Evolutionary conservation across 306 rosid genomes (phyloP), one percentile per base, ranked within the genome.

Genomic region (Ziziphus jujuba): DNA sequence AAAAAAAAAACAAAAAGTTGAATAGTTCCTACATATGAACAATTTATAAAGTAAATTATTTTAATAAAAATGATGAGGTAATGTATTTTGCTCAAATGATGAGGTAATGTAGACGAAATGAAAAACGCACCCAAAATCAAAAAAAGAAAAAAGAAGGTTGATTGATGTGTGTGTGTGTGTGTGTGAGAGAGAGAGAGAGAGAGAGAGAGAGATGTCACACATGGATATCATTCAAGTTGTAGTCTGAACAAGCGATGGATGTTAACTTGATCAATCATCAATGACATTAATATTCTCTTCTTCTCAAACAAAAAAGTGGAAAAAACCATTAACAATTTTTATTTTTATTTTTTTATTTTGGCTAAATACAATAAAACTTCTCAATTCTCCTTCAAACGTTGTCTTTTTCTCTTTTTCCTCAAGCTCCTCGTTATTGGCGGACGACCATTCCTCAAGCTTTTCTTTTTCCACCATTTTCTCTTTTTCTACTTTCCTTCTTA

Each of bases 211-310:
- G 12, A 40, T 9, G 45, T 40, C 19, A 28, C 33, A 68, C 58
- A 72, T 64, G 16, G 60, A 43, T 73, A 40, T 71, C 73, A 76
- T 79, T 80, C 80, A 77, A 70, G 72, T 74, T 61, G 44, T 59
- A 19, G 76, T 64, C 34, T 34, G 78, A 65, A 61, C 56, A 62
- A 65, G 80, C 52, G 65, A 28, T 28, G 33, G 33, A 28, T 28
- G 4, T 28, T 28, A 28, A 67, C 67, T 77, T 76, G 70, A 73
- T 82, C 83, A 87, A 84, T 84, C 88, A 87, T 77, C 80, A 80
- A 87, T 78, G 61, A 70, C 76, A 82, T 72, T 71, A 73, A 70
- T 80, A 50, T 66, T 70, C 36, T 69, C 80, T 56, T 60, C 82
- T 85, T 82, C 79, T 80, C 74, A 63, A 74, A 69, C n/a, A 69